A percentile compares a stretch with the other conserved stretches of the same genome.
Evolutionary conservation across 768 basidiomycete species (phyloP).

Genomic region (Dacryopinax spathularia): DNA sequence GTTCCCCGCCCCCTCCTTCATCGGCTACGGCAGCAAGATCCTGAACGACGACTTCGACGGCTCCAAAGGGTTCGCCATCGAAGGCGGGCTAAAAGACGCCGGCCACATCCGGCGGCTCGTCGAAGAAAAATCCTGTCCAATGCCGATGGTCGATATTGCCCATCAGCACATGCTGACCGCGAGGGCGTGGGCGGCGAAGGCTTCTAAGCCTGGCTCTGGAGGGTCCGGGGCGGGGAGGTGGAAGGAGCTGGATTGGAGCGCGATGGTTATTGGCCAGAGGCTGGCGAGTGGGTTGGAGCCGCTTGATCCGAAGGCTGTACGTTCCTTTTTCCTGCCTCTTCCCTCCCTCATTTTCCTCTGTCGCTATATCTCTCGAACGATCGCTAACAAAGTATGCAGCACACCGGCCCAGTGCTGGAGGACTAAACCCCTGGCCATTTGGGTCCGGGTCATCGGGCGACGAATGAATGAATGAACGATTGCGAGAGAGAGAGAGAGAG

Average conservation of each 20-base stretch:
- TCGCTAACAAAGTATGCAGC: neutral
- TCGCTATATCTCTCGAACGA: neutral
- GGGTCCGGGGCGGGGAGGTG: slow-evolving; percentile 32
- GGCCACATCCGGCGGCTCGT: slow-evolving; percentile 60
- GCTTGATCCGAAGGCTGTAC: slow-evolving; percentile 13
- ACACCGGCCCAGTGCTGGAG: neutral
- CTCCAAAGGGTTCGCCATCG: slow-evolving; percentile 57
- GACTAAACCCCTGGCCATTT: too few species aligned
- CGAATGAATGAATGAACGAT: too few species aligned
- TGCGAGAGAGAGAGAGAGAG: too few species aligned
- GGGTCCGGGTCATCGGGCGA: too few species aligned
- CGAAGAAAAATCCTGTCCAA: slow-evolving; percentile 48
- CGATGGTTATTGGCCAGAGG: slow-evolving; percentile 60
- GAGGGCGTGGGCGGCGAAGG: slow-evolving; percentile 48
- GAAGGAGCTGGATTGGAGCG: slow-evolving; percentile 68
- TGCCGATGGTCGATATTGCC: slow-evolving; percentile 58
- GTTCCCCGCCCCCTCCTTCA: slow-evolving; percentile 48
- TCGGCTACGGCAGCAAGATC: slow-evolving; percentile 54
- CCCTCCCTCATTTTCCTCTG: too few species aligned
- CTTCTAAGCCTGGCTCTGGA: slow-evolving; percentile 33
- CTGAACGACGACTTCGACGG: slow-evolving; percentile 61
- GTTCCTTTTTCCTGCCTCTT: neutral
- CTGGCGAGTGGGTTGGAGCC: slow-evolving; percentile 49
- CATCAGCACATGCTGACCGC: slow-evolving; percentile 69
- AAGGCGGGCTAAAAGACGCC: slow-evolving; percentile 82